These are phyloP conservation scores for Tuber microsphaerosporum DNA, from an alignment of 495 filamentous ascomycete species.

Conservation along the genomic window DNA sequence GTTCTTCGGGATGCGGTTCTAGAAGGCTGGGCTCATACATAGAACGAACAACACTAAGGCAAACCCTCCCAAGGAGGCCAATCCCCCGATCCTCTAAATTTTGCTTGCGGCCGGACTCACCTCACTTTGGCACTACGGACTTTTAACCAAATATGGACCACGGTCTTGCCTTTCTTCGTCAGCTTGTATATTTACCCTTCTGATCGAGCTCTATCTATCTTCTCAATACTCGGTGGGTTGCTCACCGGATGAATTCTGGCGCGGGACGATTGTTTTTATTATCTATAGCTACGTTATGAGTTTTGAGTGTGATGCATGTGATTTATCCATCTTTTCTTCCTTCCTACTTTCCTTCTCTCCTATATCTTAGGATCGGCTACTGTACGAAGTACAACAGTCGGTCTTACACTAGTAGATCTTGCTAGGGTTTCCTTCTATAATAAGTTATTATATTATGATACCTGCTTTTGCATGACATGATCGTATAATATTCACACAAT, in stretches of 20 bases:
- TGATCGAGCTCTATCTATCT: no score
- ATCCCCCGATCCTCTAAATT: conserved; percentile 21
- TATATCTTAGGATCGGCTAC: not conserved
- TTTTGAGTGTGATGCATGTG: not conserved
- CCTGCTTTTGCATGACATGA: not conserved
- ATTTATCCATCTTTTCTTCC: not conserved
- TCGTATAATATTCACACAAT: not conserved
- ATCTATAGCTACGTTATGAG: not conserved
- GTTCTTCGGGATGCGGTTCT: no score
- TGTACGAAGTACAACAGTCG: not conserved
- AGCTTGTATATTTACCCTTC: conserved; percentile 31
- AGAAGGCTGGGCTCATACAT: no score
- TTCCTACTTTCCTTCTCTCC: no score
- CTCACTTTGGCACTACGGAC: conserved; percentile 15
- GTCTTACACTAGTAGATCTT: not conserved
- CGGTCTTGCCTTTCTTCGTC: conserved; percentile 26
- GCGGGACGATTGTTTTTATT: not conserved
- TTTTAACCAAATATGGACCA: conserved; percentile 8
- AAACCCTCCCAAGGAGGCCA: conserved; percentile 13
- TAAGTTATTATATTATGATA: not conserved
- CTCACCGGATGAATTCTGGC: not conserved
- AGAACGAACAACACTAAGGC: conserved; percentile 27
- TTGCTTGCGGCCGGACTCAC: conserved; percentile 22
- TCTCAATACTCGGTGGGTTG: not conserved
- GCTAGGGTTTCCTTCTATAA: not conserved